Evolutionary conservation across 192 early-diverging fungal genomes (phyloP), one percentile per base, ranked within the genome.

Genomic region (Coemansia sp.): DNA sequence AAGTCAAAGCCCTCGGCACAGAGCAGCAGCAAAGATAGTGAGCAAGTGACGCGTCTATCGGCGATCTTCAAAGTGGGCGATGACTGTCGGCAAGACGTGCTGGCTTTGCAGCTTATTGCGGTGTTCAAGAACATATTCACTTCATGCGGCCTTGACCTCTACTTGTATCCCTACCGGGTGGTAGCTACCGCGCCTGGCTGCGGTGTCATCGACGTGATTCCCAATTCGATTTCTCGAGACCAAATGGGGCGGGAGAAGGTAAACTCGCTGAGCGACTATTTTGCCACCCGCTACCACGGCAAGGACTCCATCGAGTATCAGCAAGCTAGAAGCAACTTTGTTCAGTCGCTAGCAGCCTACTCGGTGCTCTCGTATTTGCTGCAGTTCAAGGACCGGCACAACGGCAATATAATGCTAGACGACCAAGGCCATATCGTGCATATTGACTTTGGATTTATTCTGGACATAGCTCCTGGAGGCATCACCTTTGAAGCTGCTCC

Each of bases 61-160:
- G 88, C 93, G 1, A 99, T 99, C 54, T 99, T 99, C 83, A 99
- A 99, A 83, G 96, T 99, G 40, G 97, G 97, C 53, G 97, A 99
- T 58, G 96, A 99, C 76, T 99, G 97, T 77, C 86, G 97, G 26
- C 97, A 99, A 74, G 97, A 99, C 67, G 90, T 99, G 15, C 81
- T 99, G 58, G 96, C 97, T 3, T 71, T 99, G 45, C 97, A 99
- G 79, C 80, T 99, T 60, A 97, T 99, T 79, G 90, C 90, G 1
- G 87, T 96, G 31, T 99, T 97, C 80, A 97, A 98, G 61, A 92
- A 89, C 74, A 96, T 99, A 41, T 94, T 96, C 51, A 84, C 87
- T 0, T 86, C 83, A 30, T 86, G 88, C 18, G 96, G 92, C 4
- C 75, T 98, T 43, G 96, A 99, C 66, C 76, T 99, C 50, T 98